Percentiles rank a stretch among this genome's conserved stretches.
Conservation (phyloP, 2,329 filamentous ascomycete species). For the Colletotrichum spinosum region DNA sequence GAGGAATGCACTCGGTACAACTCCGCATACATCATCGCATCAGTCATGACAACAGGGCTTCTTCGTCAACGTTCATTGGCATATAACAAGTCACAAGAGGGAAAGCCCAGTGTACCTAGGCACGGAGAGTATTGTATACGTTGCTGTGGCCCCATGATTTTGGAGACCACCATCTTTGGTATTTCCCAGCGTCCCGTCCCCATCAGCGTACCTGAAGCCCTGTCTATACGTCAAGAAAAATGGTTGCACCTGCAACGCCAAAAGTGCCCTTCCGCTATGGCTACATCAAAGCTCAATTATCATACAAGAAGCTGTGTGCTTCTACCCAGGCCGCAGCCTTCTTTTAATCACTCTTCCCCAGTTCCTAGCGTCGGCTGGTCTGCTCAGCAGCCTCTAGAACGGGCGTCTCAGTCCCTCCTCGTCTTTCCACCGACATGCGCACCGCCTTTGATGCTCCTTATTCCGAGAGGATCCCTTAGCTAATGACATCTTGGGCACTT, state of each 20-base stretch:
- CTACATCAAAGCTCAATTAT: constrained; percentile 36
- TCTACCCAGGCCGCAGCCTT: constrained; percentile 12
- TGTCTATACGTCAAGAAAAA: constrained; percentile 33
- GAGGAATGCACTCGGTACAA: too few relatives aligned
- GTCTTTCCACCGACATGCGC: background rate
- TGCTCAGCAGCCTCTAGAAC: constrained; percentile 3
- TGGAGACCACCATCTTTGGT: constrained; percentile 3
- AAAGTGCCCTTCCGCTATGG: constrained; percentile 32
- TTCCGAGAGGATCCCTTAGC: constrained; percentile 20
- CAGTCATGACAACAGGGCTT: too few relatives aligned
- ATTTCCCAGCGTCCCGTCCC: background rate
- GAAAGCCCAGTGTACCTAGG: too few relatives aligned
- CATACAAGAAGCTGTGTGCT: constrained; percentile 36
- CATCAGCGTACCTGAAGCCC: constrained; percentile 21
- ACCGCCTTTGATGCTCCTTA: background rate
- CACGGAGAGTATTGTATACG: background rate
- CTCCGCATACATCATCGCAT: too few relatives aligned
- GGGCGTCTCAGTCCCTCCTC: background rate
- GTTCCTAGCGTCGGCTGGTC: background rate
- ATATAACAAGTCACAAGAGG: too few relatives aligned
- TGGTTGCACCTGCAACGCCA: constrained; percentile 35
- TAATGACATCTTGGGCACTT: constrained; percentile 54
- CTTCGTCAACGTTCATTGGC: too few relatives aligned
- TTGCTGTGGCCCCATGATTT: constrained; percentile 24
- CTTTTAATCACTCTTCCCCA: constrained; percentile 3